phyloP scores from a whole-genome alignment of 1,284 basidiomycete species.

The Apiotrichum montevideense region DNA sequence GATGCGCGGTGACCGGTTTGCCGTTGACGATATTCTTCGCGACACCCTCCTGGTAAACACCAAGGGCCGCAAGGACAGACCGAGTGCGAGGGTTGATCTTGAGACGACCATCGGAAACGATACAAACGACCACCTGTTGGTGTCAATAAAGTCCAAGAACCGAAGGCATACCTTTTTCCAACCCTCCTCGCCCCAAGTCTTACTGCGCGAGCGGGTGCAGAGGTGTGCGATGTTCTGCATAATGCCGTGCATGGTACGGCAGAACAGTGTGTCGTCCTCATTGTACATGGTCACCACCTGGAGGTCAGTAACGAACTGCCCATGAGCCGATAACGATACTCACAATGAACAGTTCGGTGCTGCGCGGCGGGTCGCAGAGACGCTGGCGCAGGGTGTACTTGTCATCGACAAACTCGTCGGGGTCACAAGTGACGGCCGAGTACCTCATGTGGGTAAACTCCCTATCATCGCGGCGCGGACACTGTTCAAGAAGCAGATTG shows the following conservation, averaged over 20 bases:
- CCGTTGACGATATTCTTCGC: constrained; percentile 85
- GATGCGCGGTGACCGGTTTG: constrained; percentile 59
- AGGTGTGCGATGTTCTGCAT: constrained; percentile 63
- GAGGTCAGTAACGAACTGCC: no score
- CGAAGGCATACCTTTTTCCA: constrained; percentile 75
- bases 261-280: constrained; percentile 69
- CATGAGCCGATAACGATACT: constrained; percentile 9
- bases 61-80: constrained; percentile 80
- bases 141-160: no score
- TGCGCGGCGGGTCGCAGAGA: constrained; percentile 70
- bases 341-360: constrained; percentile 71
- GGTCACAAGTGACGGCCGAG: constrained; percentile 86
- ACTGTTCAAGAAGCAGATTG: constrained; percentile 73
- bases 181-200: constrained; percentile 92
- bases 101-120: constrained; percentile 67
- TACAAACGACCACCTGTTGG: constrained; percentile 50
- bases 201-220: constrained; percentile 52
- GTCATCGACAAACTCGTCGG: constrained; percentile 70
- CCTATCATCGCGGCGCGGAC: constrained; percentile 63
- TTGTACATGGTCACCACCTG: constrained; percentile 71
- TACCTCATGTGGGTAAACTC: constrained; percentile 96
- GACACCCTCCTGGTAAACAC: constrained; percentile 78
- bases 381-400: constrained; percentile 73
- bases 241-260: constrained; percentile 83
- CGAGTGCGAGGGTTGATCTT: constrained; percentile 83